Evolutionary conservation across 2,329 filamentous ascomycete species (phyloP), one percentile per base, ranked within the genome.

Genomic region (Colletotrichum liaoningense): DNA sequence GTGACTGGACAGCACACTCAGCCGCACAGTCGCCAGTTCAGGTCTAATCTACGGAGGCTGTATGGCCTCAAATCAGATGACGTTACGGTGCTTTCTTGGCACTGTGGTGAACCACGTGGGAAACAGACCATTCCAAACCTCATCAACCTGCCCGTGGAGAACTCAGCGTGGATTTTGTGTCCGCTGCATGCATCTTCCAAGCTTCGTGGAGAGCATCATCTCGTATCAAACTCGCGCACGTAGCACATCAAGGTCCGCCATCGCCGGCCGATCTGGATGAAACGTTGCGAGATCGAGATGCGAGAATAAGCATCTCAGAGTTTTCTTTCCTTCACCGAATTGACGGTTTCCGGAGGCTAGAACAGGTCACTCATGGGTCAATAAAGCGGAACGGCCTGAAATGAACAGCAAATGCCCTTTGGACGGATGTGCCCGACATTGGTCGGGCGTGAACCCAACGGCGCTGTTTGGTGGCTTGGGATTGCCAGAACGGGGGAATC

Each of bases 61-160:
- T n/a, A 49, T 49, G 42, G 67, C 46, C 55, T 73, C 70, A 57
- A 46, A 70, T 73, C 70, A 70, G 67, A 73, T 60, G 70, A 55
- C 55, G 59, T 49, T 62, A 52, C 64, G 38, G 65, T 28, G 11
- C 28, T n/a, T 35, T 60, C 70, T 73, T 73, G 67, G 70, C 67
- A 28, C 9, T 30, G 49, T 56, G 28, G 38, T 22, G 12, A 16
- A 38, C 60, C 67, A 70, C 67, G 70, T 73, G 70, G 67, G 55
- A 60, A 69, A 58, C 28, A 59, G 24, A 46, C 42, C 42, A 49
- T 54, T 54, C 16, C 42, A 22, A 55, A 24, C 42, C 30, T 64
- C 35, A 33, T 35, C 28, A 26, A 12, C 30, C 55, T 57, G 54
- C 22, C 38, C 35, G 19, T 33, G 24, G 56, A 19, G 46, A 69